These are phyloP conservation scores for Exidia glandulosa DNA, from an alignment of 768 basidiomycete genomes.

Conservation along the genomic window DNA sequence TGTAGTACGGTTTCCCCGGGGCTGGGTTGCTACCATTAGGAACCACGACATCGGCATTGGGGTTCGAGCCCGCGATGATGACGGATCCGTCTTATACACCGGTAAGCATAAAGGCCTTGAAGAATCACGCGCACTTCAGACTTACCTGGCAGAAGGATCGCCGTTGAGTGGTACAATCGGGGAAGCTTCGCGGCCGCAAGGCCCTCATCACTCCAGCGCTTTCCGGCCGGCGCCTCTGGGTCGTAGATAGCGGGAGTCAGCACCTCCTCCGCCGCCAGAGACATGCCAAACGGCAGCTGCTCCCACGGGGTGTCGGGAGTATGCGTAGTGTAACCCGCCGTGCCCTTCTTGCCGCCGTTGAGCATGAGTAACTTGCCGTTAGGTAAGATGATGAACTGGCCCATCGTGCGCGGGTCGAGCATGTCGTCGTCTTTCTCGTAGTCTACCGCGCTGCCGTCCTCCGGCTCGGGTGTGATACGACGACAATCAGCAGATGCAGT, in stretches of 20 bases:
- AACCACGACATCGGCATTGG: conserved; percentile 59
- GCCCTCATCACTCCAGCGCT: conserved; percentile 56
- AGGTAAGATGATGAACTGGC: conserved; percentile 58
- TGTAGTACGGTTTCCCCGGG: conserved; percentile 43
- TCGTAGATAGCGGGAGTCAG: conserved; percentile 53
- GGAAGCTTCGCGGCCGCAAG: conserved; percentile 50
- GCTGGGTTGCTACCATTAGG: too few species aligned
- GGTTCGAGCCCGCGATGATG: conserved; percentile 70
- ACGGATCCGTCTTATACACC: conserved; percentile 41
- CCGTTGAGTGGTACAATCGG: conserved; percentile 73
- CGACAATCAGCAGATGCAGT: conserved; percentile 69
- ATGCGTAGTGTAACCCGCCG: conserved; percentile 40
- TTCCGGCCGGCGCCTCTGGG: conserved; percentile 45
- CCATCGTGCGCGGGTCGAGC: conserved; percentile 61
- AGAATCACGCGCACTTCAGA: background rate
- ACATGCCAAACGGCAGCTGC: conserved; percentile 8
- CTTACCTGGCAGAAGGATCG: conserved; percentile 50
- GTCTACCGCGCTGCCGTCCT: conserved; percentile 25
- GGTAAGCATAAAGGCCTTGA: too few species aligned
- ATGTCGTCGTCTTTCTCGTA: conserved; percentile 62
- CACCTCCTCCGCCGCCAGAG: conserved; percentile 48
- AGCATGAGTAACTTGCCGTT: conserved; percentile 54
- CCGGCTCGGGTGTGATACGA: conserved; percentile 56
- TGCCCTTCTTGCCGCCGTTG: conserved; percentile 56
- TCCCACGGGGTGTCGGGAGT: conserved; percentile 13